Conservation (phyloP, 257 asterid species). For the Hygrophila difformis region DNA sequence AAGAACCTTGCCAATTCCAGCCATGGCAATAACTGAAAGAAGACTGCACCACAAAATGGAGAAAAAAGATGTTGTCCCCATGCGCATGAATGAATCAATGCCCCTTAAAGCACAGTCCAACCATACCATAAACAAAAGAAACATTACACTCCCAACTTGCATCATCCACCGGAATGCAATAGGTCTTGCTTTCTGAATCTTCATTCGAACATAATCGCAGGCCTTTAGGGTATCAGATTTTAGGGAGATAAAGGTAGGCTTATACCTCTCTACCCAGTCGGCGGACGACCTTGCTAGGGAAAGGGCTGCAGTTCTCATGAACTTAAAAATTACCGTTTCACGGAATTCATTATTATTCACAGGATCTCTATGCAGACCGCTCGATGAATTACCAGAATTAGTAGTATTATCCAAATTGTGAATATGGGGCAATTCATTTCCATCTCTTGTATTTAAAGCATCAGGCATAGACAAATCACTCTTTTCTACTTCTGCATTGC, state of each 20-base stretch:
- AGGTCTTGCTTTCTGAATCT: conserved; percentile 62
- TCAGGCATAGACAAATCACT: conserved; percentile 25
- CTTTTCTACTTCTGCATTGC: conserved; percentile 27
- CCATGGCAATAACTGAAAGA: conserved; percentile 57
- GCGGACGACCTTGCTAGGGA: conserved; percentile 47
- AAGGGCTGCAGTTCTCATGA: conserved; percentile 39
- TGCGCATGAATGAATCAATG: conserved; percentile 67
- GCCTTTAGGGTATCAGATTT: conserved; percentile 31
- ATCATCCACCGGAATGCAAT: conserved; percentile 52
- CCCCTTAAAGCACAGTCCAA: conserved; percentile 88
- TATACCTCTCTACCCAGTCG: conserved; percentile 62
- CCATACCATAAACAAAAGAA: conserved; percentile 78
- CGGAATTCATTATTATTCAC: conserved; percentile 36
- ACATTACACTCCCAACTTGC: conserved; percentile 53
- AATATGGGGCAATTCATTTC: conserved; percentile 21
- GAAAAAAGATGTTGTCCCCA: conserved; percentile 90
- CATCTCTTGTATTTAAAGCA: conserved; percentile 25
- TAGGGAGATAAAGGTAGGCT: conserved; percentile 34
- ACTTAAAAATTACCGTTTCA: conserved; percentile 40
- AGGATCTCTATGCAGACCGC: conserved; percentile 24
- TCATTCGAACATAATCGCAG: conserved; percentile 36
- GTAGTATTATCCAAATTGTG: conserved; percentile 16
- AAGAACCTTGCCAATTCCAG: conserved; percentile 58
- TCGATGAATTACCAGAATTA: conserved; percentile 17
- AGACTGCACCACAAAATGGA: conserved; percentile 72